Conservation (phyloP, 805 yeast species). For the Candida saitoana region DNA sequence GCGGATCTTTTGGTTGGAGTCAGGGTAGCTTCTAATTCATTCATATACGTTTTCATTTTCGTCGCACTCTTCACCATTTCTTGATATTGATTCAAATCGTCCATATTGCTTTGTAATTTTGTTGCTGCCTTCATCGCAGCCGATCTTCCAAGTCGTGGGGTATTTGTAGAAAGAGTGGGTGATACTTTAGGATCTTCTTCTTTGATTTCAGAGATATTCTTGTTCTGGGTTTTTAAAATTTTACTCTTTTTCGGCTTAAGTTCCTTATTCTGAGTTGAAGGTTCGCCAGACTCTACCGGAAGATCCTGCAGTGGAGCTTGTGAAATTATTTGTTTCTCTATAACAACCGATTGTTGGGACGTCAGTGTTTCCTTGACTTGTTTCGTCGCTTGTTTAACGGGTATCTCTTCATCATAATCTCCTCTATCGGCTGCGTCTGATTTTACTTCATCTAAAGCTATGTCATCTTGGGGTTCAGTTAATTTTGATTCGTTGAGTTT, state of each 20-base stretch:
- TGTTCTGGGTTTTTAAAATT: neutral
- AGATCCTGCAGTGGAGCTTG: neutral
- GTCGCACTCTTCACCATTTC: conserved; percentile 43
- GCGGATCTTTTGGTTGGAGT: conserved; percentile 6
- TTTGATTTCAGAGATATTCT: neutral
- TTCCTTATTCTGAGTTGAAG: neutral
- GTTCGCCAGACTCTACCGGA: neutral
- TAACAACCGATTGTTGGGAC: neutral
- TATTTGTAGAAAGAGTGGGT: conserved; percentile 8
- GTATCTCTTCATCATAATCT: conserved; percentile 5
- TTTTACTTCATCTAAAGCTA: conserved; percentile 8
- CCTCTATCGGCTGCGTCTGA: conserved; percentile 10
- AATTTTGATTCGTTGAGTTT: conserved; percentile 33
- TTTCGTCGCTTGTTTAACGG: conserved; percentile 3
- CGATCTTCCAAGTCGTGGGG: conserved; percentile 32
- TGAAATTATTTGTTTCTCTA: neutral
- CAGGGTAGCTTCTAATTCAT: conserved; percentile 23
- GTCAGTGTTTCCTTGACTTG: conserved; percentile 6
- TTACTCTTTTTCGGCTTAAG: conserved; percentile 7
- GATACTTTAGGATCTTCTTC: neutral
- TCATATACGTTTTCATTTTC: conserved; percentile 37
- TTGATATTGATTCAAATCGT: conserved; percentile 61
- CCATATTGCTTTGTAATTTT: conserved; percentile 65
- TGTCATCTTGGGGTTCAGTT: conserved; percentile 37
- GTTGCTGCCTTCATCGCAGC: conserved; percentile 67